A percentile compares a stretch with the other conserved stretches of the same genome.
phyloP scores from a whole-genome alignment of 768 basidiomycete genomes.

The Agaricus subrufescens region DNA sequence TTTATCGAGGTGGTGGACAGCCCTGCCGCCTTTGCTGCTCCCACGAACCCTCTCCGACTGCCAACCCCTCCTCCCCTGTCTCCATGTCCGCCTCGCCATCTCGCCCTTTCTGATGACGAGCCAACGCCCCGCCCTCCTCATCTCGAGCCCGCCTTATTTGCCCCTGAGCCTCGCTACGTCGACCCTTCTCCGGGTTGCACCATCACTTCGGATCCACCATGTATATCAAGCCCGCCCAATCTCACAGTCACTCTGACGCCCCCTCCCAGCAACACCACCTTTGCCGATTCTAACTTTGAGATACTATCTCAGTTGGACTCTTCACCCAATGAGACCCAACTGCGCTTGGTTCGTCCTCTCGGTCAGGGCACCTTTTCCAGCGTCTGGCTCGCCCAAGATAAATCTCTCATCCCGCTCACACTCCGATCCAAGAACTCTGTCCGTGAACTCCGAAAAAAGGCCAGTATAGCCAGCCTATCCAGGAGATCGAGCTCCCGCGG shows the following conservation, averaged over 20 bases:
- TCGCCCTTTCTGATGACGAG: constrained; percentile 13
- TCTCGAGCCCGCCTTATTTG: constrained; percentile 18
- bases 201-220: constrained; percentile 17
- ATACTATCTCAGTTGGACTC: constrained; percentile 13
- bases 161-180: constrained; percentile 18
- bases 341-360: constrained; percentile 48
- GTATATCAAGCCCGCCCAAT: constrained; percentile 8
- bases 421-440: constrained; percentile 36
- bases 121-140: constrained; percentile 24
- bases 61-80: constrained; percentile 18
- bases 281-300: background rate
- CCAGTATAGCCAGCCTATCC: constrained; percentile 16
- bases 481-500: constrained; percentile 21
- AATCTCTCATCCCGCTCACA: constrained; percentile 40
- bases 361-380: constrained; percentile 73
- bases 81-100: constrained; percentile 17
- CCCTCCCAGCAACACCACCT: constrained; percentile 8
- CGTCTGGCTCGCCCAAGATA: constrained; percentile 68
- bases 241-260: constrained; percentile 11
- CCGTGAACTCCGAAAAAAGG: constrained; percentile 30
- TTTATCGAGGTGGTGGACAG: constrained; percentile 14
- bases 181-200: constrained; percentile 19
- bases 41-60: background rate
- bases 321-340: constrained; percentile 15
- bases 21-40: constrained; percentile 13